Conservation (phyloP, 192 early-diverging fungal genomes). For the Dissophora ornata region DNA sequence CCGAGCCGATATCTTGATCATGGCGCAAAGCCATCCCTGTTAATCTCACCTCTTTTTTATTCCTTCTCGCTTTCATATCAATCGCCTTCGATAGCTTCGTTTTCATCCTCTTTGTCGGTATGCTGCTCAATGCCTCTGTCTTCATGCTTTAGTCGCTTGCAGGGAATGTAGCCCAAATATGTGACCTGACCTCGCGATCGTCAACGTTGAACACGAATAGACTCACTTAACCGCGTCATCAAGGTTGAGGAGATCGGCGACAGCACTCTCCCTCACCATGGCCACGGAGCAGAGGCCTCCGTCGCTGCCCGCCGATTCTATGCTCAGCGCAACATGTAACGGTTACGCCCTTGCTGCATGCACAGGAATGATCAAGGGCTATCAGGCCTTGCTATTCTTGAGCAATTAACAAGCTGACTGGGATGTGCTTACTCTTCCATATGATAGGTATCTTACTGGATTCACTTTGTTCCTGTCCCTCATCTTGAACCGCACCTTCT, state of each 20-base stretch:
- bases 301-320: constrained; percentile 65
- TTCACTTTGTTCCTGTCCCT: constrained; percentile 67
- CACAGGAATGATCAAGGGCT: not conserved
- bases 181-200: too few species aligned
- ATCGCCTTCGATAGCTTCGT: constrained; percentile 53
- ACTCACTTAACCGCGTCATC: constrained; percentile 61
- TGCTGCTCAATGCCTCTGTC: constrained; percentile 1
- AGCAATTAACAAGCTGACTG: too few species aligned
- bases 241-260: constrained; percentile 49
- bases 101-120: constrained; percentile 67
- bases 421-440: too few species aligned
- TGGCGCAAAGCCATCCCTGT: too few species aligned
- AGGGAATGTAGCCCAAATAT: too few species aligned
- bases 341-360: not conserved
- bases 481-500: constrained; percentile 68
- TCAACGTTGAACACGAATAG: too few species aligned
- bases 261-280: constrained; percentile 39
- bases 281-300: constrained; percentile 46
- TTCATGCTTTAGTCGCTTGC: too few species aligned
- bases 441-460: constrained; percentile 66
- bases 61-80: not conserved
- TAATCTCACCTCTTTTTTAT: too few species aligned
- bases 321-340: constrained; percentile 71
- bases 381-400: too few species aligned
- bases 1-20: too few species aligned